These are phyloP conservation scores for Cercospora brassicicola DNA, from an alignment of 2,329 filamentous ascomycete species.

Conservation along the genomic window DNA sequence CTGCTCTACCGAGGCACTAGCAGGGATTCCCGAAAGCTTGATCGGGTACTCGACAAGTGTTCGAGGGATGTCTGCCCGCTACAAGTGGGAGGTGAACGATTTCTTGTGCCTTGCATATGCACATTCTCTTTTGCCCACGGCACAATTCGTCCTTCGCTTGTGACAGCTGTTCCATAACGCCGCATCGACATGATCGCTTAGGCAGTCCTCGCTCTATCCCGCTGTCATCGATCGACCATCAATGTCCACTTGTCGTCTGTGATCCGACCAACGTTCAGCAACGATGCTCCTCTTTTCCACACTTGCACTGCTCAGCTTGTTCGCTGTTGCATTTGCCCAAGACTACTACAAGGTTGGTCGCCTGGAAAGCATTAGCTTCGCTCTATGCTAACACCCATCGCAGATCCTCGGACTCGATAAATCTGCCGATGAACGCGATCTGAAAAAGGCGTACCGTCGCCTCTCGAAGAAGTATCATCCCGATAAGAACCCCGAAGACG, in stretches of 20 bases:
- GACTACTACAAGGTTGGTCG: constrained; percentile 72
- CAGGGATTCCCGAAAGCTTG: constrained; percentile 12
- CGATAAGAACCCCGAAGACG: constrained; percentile 91
- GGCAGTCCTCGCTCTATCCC: background rate
- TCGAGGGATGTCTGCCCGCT: background rate
- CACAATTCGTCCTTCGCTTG: background rate
- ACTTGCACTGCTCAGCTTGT: constrained; percentile 46
- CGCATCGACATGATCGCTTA: constrained; percentile 5
- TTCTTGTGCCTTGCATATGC: background rate
- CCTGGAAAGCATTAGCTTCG: background rate
- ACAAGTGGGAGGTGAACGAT: background rate
- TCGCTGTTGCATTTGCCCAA: constrained; percentile 53
- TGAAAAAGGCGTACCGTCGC: constrained; percentile 89
- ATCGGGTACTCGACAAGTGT: constrained; percentile 1
- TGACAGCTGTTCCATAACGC: background rate
- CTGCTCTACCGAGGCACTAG: constrained; percentile 10
- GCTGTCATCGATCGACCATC: constrained; percentile 15
- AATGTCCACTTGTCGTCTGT: constrained; percentile 16
- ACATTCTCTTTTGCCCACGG: background rate
- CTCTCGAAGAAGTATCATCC: constrained; percentile 96
- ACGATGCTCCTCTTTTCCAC: constrained; percentile 48
- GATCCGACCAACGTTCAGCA: constrained; percentile 12
- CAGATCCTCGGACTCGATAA: constrained; percentile 79
- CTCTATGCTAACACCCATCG: constrained; percentile 35
- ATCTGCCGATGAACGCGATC: constrained; percentile 77